A percentile compares a stretch with the other conserved stretches of the same genome.
Evolutionary conservation across 2,329 filamentous ascomycete genomes (phyloP).

Genomic region (Sporothrix mexicana): DNA sequence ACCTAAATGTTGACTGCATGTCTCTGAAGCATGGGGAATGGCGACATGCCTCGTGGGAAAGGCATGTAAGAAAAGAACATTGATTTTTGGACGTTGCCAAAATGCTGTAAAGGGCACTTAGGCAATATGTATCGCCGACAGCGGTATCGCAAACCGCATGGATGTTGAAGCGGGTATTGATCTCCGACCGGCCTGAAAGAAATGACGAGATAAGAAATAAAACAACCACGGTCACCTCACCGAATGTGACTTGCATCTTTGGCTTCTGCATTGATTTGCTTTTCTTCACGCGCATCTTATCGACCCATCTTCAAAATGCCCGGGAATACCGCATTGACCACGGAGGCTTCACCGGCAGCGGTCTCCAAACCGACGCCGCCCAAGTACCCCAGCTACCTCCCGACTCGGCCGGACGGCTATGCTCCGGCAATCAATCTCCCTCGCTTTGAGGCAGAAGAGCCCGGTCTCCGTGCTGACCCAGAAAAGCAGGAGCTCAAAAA

Average conservation of each 20-base stretch:
- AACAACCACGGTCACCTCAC: background rate
- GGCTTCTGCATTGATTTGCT: background rate
- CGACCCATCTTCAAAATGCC: background rate
- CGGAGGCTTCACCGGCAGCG: background rate
- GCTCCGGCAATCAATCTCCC: slow-evolving; percentile 60
- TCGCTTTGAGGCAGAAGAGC: slow-evolving; percentile 70
- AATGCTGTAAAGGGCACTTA: background rate
- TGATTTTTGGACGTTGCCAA: background rate
- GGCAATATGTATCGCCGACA: background rate
- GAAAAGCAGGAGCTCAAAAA: slow-evolving; percentile 66
- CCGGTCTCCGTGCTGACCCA: slow-evolving; percentile 70
- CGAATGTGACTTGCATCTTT: background rate
- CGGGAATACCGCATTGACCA: background rate
- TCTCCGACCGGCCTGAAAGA: background rate
- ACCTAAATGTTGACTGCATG: background rate
- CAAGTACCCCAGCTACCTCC: slow-evolving; percentile 67
- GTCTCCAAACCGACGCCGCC: background rate
- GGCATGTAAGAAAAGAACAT: background rate
- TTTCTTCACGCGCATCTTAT: background rate
- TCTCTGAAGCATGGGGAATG: background rate
- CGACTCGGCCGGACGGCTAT: slow-evolving; percentile 64
- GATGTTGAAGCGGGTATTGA: background rate
- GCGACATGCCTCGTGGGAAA: slow-evolving; percentile 5
- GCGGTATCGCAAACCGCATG: background rate
- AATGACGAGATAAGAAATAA: slow-evolving; percentile 21